Percentiles rank a stretch among this genome's conserved stretches.
Evolutionary conservation across 306 rosid genomes (phyloP).

Genomic region (Biancaea sappan): DNA sequence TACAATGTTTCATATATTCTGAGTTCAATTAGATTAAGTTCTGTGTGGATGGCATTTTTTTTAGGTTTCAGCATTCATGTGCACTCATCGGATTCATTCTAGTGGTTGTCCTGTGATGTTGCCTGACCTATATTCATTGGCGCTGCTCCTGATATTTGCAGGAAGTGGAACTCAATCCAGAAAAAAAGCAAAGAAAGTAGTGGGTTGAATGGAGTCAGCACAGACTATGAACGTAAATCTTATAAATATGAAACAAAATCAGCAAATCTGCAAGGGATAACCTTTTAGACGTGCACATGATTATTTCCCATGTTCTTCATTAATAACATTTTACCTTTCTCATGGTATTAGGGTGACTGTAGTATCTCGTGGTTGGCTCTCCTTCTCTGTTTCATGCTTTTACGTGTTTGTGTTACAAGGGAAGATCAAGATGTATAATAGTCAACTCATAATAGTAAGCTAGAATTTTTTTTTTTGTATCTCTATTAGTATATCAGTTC

Average conservation of each 20-base stretch:
- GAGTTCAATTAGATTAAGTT: neutral
- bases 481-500: neutral
- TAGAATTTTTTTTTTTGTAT: neutral
- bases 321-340: neutral
- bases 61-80: conserved; percentile 13
- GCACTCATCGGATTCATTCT: neutral
- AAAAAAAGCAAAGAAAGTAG: conserved; percentile 25
- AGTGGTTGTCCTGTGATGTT: neutral
- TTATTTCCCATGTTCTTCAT: neutral
- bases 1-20: neutral
- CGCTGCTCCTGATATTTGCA: conserved; percentile 13
- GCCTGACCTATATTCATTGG: neutral
- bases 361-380: neutral
- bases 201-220: neutral
- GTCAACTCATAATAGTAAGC: neutral
- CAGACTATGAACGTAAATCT: conserved; percentile 14
- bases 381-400: neutral
- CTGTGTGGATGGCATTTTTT: conserved; percentile 9
- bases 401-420: neutral
- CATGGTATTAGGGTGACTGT: neutral
- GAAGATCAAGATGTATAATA: neutral
- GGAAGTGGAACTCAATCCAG: conserved; percentile 37
- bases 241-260: neutral
- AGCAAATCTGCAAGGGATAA: neutral
- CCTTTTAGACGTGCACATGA: no score